Percentiles rank a stretch among this genome's conserved stretches.
Evolutionary conservation across 257 asterid species (phyloP).

Genomic region (Voacanga thouarsii): DNA sequence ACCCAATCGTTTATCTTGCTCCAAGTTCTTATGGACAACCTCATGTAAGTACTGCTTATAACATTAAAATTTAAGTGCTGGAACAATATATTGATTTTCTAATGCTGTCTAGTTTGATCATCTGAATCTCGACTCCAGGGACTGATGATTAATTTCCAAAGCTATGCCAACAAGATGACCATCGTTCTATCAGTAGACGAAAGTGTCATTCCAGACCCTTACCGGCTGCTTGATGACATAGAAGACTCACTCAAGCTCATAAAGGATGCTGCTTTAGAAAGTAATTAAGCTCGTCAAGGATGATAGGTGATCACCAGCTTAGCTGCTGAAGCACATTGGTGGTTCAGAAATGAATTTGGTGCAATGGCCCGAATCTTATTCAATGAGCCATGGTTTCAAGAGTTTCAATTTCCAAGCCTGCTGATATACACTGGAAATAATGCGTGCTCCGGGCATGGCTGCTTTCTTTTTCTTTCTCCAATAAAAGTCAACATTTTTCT

Average conservation of each 20-base stretch:
- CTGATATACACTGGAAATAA: no score
- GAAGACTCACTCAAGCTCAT: slow-evolving; percentile 29
- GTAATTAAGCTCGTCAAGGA: background rate
- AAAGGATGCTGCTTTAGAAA: slow-evolving; percentile 26
- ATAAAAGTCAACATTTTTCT: no score
- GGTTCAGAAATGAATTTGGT: background rate
- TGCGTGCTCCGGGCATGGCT: no score
- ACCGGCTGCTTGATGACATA: slow-evolving; percentile 28
- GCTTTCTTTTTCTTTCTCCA: no score
- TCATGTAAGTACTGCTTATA: slow-evolving; percentile 22
- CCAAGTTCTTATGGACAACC: slow-evolving; percentile 45
- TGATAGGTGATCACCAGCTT: background rate
- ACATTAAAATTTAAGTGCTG: background rate
- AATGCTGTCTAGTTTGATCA: background rate
- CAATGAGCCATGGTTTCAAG: no score
- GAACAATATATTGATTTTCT: background rate
- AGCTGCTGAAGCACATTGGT: background rate
- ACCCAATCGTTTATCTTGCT: slow-evolving; percentile 30
- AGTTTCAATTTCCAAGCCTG: no score
- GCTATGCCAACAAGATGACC: slow-evolving; percentile 30
- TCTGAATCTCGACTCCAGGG: slow-evolving; percentile 13
- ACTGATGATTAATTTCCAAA: slow-evolving; percentile 36
- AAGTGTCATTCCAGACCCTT: slow-evolving; percentile 36
- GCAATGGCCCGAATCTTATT: no score
- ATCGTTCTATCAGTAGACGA: slow-evolving; percentile 37